phyloP scores from a whole-genome alignment of 1,139 yeast species.

The Candida sanyaensis region DNA sequence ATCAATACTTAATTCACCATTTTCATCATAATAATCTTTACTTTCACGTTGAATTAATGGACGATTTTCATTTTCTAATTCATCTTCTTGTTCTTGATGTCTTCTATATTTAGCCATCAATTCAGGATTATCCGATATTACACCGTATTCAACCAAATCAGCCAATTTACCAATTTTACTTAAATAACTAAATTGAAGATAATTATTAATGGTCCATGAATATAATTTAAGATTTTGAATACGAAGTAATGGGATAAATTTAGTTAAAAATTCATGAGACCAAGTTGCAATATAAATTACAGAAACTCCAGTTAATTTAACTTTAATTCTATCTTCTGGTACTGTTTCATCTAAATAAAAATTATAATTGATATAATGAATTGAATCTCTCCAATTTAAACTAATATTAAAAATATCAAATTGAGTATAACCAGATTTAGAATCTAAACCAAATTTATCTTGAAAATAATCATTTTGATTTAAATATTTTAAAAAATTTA shows the following conservation, averaged over 20 bases:
- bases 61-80: slow-evolving; percentile 4
- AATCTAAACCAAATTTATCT: slow-evolving; percentile 16
- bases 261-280: slow-evolving; percentile 36
- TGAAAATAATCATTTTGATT: slow-evolving; percentile 44
- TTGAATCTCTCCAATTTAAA: slow-evolving; percentile 35
- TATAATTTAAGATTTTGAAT: slow-evolving; percentile 55
- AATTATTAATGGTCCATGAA: slow-evolving; percentile 81
- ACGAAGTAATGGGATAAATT: slow-evolving; percentile 39
- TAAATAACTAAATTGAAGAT: slow-evolving; percentile 48
- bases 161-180: slow-evolving; percentile 27
- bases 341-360: slow-evolving; percentile 31
- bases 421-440: slow-evolving; percentile 22
- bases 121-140: slow-evolving; percentile 64
- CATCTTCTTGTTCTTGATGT: slow-evolving; percentile 9
- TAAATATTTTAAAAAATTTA: slow-evolving; percentile 59
- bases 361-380: slow-evolving; percentile 39
- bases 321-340: slow-evolving; percentile 24
- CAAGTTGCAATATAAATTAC: slow-evolving; percentile 42
- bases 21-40: slow-evolving; percentile 12
- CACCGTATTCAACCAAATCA: slow-evolving; percentile 44
- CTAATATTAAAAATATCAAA: slow-evolving; percentile 43
- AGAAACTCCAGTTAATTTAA: slow-evolving; percentile 41
- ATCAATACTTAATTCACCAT: slow-evolving; percentile 19
- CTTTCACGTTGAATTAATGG: slow-evolving; percentile 6
- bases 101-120: slow-evolving; percentile 25